Evolutionary conservation across 2,329 filamentous ascomycete species (phyloP), one percentile per base, ranked within the genome.

Genomic region (Juglanconis oblonga): DNA sequence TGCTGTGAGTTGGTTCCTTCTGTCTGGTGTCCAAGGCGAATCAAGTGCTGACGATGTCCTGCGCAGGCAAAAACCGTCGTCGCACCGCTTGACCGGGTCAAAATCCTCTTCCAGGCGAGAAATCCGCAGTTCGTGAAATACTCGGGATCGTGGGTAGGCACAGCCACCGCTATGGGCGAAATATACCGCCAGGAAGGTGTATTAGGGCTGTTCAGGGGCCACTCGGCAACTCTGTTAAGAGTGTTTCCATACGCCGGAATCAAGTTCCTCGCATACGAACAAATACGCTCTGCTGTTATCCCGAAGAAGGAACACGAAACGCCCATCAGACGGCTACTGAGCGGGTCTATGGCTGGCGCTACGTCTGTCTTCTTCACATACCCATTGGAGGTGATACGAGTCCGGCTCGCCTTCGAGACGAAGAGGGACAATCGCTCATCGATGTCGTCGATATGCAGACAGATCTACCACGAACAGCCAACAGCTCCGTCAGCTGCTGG

Each of bases 161-260:
- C 96, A 24, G 84, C 85, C n/a, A 82, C 83, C 17, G 93, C 95
- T 32, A 89, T 98, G 74, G 84, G 84, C 66, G 90, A 93, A 68
- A 98, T 99, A 64, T 91, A 95, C 68, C 77, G 74, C 31, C 79
- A 85, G 50, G 90, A 96, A 64, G 95, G 95, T 42, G 65, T 84
- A 2, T 72, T 80, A 10, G 95, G 95, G 1, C 81, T 99, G 6
- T 99, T 92, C 76, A 89, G 95, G 55, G 95, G 95, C 6, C 95
- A 99, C 73, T 97, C 92, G 4, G 95, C 93, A 3, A 99, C 95
- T 0, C 80, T 99, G 3, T 81, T 98, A 55, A 88, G 95, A 65
- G 96, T 99, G 64, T 99, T 98, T 69, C 95, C 95, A 5, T 99
- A 99, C 73, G 95, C 94, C 14, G 94, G 91, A 50, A 97, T 98